These are phyloP conservation scores for Chalciporus chontae DNA, from an alignment of 768 basidiomycete genomes.

Conservation along the genomic window DNA sequence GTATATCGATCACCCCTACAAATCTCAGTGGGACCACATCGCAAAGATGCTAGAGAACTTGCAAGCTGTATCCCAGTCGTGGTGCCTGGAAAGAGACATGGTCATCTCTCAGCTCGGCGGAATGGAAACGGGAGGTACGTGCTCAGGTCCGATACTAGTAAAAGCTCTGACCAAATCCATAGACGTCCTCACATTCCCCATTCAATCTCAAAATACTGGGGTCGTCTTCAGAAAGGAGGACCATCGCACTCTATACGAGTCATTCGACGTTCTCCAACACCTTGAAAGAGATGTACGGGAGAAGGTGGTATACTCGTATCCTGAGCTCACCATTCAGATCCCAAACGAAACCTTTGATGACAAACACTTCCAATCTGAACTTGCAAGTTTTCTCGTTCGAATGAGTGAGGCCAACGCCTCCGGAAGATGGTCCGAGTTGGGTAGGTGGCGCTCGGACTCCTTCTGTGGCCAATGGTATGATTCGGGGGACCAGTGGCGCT, in stretches of 20 bases:
- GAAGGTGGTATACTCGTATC: slow-evolving; percentile 41
- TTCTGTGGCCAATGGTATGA: no score
- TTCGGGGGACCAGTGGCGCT: no score
- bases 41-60: slow-evolving; percentile 23
- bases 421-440: no score
- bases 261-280: slow-evolving; percentile 41
- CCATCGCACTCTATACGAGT: slow-evolving; percentile 35
- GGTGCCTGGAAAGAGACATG: background rate
- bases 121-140: slow-evolving; percentile 22
- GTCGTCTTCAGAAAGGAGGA: slow-evolving; percentile 34
- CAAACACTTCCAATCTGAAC: slow-evolving; percentile 29
- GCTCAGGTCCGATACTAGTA: background rate
- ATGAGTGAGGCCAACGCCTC: slow-evolving; percentile 9
- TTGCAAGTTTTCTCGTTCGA: slow-evolving; percentile 35
- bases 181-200: slow-evolving; percentile 39
- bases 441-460: no score
- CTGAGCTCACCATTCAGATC: slow-evolving; percentile 38
- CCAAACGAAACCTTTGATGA: slow-evolving; percentile 27
- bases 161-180: background rate
- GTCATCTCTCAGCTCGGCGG: slow-evolving; percentile 11
- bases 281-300: slow-evolving; percentile 35
- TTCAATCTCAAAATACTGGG: slow-evolving; percentile 46
- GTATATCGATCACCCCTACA: slow-evolving; percentile 1
- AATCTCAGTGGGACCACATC: slow-evolving; percentile 26
- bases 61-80: background rate